phyloP scores from a whole-genome alignment of 257 asterid species.

The Handroanthus guayacan region DNA sequence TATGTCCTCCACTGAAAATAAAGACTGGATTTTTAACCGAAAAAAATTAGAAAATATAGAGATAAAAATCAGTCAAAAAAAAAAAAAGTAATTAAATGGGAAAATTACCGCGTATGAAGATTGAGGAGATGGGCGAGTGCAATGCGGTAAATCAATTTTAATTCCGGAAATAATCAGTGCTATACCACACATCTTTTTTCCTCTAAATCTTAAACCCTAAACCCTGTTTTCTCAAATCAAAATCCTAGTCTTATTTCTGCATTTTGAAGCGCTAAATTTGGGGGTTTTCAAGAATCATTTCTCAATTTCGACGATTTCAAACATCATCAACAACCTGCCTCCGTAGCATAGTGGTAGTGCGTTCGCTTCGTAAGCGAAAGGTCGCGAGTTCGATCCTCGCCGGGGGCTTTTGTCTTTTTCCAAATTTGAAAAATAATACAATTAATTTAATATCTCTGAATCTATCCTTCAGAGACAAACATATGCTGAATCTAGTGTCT shows the following conservation, averaged over 20 bases:
- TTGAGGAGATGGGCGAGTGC: conserved; percentile 47
- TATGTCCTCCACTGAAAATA: conserved; percentile 64
- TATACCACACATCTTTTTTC: conserved; percentile 85
- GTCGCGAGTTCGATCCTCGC: conserved; percentile 99
- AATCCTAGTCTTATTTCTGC: background rate
- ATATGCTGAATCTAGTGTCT: no score
- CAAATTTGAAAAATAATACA: no score
- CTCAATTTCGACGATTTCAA: background rate
- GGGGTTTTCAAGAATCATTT: background rate
- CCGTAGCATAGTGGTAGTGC: conserved; percentile 99
- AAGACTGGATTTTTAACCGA: conserved; percentile 37
- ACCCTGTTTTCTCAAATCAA: conserved; percentile 31
- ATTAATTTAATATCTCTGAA: no score
- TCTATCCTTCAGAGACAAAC: no score
- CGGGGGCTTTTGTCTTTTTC: conserved; percentile 61
- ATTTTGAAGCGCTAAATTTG: background rate
- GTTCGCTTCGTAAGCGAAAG: conserved; percentile 99
- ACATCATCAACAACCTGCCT: conserved; percentile 27
- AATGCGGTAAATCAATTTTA: conserved; percentile 54
- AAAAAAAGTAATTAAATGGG: background rate
- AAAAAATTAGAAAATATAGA: conserved; percentile 6
- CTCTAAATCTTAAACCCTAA: conserved; percentile 21
- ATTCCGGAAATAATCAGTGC: conserved; percentile 79
- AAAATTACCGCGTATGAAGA: conserved; percentile 46
- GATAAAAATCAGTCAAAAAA: no score